Evolutionary conservation across 768 basidiomycete species (phyloP).

Genomic region (Stropharia rugosoannulata): DNA sequence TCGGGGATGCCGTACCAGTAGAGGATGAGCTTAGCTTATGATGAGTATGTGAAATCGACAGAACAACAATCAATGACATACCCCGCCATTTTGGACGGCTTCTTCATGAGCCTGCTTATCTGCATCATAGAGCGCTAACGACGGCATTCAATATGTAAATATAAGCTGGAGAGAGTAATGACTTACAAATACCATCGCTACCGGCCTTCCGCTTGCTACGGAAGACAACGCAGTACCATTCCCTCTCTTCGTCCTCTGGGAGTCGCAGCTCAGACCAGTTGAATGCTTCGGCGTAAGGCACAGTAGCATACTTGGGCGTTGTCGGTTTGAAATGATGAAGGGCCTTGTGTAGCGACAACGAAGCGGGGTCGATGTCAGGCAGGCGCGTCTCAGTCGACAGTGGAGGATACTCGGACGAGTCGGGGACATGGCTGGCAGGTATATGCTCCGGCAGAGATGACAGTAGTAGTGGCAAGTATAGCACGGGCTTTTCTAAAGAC

Average conservation of each 20-base stretch:
- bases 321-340: conserved; percentile 73
- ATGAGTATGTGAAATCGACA: conserved; percentile 9
- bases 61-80: conserved; percentile 34
- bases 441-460: conserved; percentile 64
- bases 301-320: conserved; percentile 57
- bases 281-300: conserved; percentile 75
- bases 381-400: conserved; percentile 70
- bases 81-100: conserved; percentile 84
- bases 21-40: conserved; percentile 59
- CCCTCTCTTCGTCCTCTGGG: conserved; percentile 69
- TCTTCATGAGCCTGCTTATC: conserved; percentile 91
- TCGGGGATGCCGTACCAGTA: conserved; percentile 95
- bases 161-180: conserved; percentile 9
- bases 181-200: conserved; percentile 65
- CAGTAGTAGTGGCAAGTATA: conserved; percentile 85
- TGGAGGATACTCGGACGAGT: conserved; percentile 34
- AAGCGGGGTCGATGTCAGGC: conserved; percentile 83
- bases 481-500: conserved; percentile 41
- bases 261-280: conserved; percentile 80
- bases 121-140: conserved; percentile 77
- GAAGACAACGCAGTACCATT: conserved; percentile 95
- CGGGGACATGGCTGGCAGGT: conserved; percentile 23
- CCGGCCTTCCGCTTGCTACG: conserved; percentile 72
- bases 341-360: conserved; percentile 82
- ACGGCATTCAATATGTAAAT: not conserved